Conservation (phyloP, 148 eudicot genomes). For the Cornus suecica region DNA sequence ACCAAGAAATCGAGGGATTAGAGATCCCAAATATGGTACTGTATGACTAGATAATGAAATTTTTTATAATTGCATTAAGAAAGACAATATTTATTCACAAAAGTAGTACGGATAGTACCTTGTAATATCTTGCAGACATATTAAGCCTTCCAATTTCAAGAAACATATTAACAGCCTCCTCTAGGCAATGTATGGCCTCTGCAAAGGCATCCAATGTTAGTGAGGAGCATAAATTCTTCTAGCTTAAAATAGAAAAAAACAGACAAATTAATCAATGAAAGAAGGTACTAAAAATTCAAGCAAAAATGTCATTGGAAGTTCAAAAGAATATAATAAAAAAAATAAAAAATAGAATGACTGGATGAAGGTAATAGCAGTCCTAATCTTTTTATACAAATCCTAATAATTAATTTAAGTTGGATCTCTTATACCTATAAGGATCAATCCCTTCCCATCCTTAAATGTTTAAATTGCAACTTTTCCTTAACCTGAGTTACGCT, state of each 20-base stretch:
- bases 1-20: not conserved
- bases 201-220: slow-evolving; percentile 15
- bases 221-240: not conserved
- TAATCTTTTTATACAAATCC: too few relatives aligned
- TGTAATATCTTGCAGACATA: slow-evolving; percentile 88
- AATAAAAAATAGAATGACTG: too few relatives aligned
- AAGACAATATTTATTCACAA: not conserved
- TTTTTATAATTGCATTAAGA: not conserved
- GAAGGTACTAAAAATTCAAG: not conserved
- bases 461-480: too few relatives aligned
- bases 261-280: not conserved
- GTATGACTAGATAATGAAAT: not conserved
- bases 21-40: not conserved
- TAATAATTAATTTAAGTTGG: too few relatives aligned
- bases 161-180: slow-evolving; percentile 62
- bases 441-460: too few relatives aligned
- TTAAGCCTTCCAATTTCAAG: slow-evolving; percentile 84
- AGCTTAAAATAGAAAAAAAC: not conserved
- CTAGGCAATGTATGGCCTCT: slow-evolving; percentile 66
- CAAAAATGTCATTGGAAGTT: too few relatives aligned
- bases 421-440: too few relatives aligned
- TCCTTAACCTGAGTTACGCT: not conserved
- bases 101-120: slow-evolving; percentile 45
- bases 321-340: too few relatives aligned
- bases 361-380: too few relatives aligned